Conservation (phyloP, 306 rosid species). For the Crotalaria pallida region DNA sequence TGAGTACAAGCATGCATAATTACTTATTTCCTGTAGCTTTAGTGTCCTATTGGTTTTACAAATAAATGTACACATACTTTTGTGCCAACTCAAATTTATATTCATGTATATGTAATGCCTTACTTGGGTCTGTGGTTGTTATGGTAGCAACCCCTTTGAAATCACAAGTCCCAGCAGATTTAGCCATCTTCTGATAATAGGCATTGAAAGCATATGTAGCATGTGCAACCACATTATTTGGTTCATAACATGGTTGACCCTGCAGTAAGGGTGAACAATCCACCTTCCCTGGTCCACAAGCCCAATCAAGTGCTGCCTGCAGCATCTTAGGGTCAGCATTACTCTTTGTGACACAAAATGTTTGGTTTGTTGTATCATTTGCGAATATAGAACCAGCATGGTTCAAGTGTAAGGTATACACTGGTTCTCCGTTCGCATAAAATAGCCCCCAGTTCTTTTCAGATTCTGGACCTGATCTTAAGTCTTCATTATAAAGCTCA, state of each 20-base stretch:
- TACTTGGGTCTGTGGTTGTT: conserved; percentile 90
- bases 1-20: not conserved
- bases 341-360: conserved; percentile 77
- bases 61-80: not conserved
- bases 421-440: conserved; percentile 59
- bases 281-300: conserved; percentile 96
- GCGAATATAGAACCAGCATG: conserved; percentile 80
- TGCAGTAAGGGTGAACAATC: conserved; percentile 80
- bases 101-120: conserved; percentile 6
- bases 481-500: conserved; percentile 91
- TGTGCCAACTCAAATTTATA: not conserved
- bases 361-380: conserved; percentile 87
- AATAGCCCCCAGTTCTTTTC: conserved; percentile 94
- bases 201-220: conserved; percentile 86
- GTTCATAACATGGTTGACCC: conserved; percentile 78
- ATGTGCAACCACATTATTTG: conserved; percentile 69
- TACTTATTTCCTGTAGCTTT: not conserved
- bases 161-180: conserved; percentile 82
- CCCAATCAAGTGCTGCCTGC: conserved; percentile 96
- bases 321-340: conserved; percentile 74
- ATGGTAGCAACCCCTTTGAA: conserved; percentile 86
- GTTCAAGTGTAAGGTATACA: conserved; percentile 71
- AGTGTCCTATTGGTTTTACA: not conserved
- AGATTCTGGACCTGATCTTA: conserved; percentile 68
- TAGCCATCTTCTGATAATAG: conserved; percentile 76